Evolutionary conservation across 495 filamentous ascomycete species (phyloP), one percentile per base, ranked within the genome.

Genomic region (Tuber umbilicatum): DNA sequence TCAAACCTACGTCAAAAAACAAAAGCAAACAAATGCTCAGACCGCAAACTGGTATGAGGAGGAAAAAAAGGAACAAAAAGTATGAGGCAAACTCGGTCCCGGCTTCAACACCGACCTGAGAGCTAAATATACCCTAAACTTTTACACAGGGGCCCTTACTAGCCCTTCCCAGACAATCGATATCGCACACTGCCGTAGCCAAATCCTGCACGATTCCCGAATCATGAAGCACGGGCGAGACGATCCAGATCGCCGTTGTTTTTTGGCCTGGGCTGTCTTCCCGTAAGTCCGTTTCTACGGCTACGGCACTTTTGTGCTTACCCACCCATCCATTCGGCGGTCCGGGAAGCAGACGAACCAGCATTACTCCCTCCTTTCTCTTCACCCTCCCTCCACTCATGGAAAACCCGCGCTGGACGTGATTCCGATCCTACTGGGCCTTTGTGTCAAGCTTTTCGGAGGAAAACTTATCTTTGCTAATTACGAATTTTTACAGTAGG

Each of bases 91-190:
- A 35, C 27, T 35, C 5, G 55, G 27, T 35, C 55, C 55, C 14
- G 55, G 55, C 55, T 64, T 64, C 55, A 64, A 35, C 55, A 17
- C 27, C 55, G n/a, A 60, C 27, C 31, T 19, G 5, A 35, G 27
- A 35, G 55, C 55, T 64, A 64, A 64, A 64, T 64, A 64, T 64
- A 64, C 55, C 35, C 16, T 27, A 64, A 35, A 64, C 55, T 64
- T 35, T 35, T 17, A 5, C 55, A 35, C 31, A n/a, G 35, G 55
- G 12, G 7, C 27, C 27, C 27, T 64, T 35, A 35, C 55, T 16
- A 35, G 14, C 12, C 27, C 27, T 35, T 64, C 55, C 14, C 27
- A 19, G 27, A 4, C 14, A 64, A 64, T 27, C 14, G 55, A 64
- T 64, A 60, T 27, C n/a, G 50, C 50, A 27, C 50, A 31, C 7